These are phyloP conservation scores for Schwanniomyces etchellsii DNA, from an alignment of 1,139 yeast species.

Conservation along the genomic window DNA sequence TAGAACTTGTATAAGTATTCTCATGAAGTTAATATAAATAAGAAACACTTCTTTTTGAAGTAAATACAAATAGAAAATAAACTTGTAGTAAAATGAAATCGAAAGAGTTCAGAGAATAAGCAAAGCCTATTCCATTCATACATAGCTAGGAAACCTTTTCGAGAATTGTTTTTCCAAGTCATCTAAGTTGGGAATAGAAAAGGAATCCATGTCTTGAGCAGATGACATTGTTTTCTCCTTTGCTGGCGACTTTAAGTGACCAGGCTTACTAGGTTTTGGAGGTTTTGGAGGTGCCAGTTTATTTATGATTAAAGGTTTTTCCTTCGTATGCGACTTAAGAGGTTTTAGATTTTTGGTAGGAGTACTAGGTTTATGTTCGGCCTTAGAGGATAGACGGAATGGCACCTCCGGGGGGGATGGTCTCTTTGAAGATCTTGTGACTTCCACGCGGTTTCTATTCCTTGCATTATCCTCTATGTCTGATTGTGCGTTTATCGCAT, in stretches of 20 bases:
- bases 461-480: constrained; percentile 2
- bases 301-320: constrained; percentile 28
- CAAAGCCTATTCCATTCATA: constrained; percentile 13
- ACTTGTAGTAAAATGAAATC: no score
- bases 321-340: background rate
- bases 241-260: constrained; percentile 39
- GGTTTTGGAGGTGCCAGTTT: constrained; percentile 67
- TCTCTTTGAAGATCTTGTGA: constrained; percentile 4
- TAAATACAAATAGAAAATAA: no score
- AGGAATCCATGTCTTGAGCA: no score
- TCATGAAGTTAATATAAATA: no score
- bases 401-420: constrained; percentile 31
- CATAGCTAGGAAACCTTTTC: constrained; percentile 51
- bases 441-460: constrained; percentile 5
- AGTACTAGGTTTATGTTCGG: background rate
- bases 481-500: constrained; percentile 26
- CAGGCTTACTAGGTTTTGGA: constrained; percentile 59
- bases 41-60: no score
- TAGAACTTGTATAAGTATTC: no score
- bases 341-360: background rate
- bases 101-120: no score
- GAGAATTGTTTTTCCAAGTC: constrained; percentile 51
- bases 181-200: constrained; percentile 46
- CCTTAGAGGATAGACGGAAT: constrained; percentile 2
- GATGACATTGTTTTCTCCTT: constrained; percentile 4